Base-by-base conservation (phyloP, 1,139 yeast species). In the Blastobotrys persicus region DNA sequence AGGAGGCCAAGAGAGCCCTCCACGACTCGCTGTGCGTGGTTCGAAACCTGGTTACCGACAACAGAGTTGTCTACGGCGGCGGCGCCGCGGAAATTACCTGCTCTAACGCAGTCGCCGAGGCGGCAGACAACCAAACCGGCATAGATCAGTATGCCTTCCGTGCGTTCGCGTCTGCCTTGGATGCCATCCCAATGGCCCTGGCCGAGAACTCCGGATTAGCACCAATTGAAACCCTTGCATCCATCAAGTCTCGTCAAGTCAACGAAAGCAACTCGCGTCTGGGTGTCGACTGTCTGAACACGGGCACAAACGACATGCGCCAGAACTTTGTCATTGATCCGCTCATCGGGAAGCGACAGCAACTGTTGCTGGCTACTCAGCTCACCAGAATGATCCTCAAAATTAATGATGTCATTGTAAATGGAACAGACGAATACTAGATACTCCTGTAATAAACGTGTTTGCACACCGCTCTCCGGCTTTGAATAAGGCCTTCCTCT, bases 21-120 rank as follows among this genome's bases (percentile, higher is more conserved):
- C 98, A 92, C 65, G 99, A 94, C 67, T 88, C 98, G 4, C 74
- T 94, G 52, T 92, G 98, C 73, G 98, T 94, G 47, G 98, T 94
- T 31, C 87, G 98, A 73, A 94, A 94, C 72, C 79, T 94, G 65
- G 85, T 94, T 49, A 83, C 85, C 65, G 98, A 94, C 67, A 85
- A 83, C 66, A 80, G 97, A 69, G 88, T 94, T 44, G 98, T 94
- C 13, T 94, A 94, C 65, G 98, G 98, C 56, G 98, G 98, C 59
- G 99, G 98, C 60, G 96, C 98, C 17, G 94, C 98, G 20, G 99
- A 94, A 72, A 81, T 92, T 49, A 77, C 97, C 1, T 86, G 96
- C 73, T 89, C 98, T 13, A 72, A 92, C 58, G 95, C 95, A 9
- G 96, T 94, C 16, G 78, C 91, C 49, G 88, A 85, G 47, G 96